Evolutionary conservation across 257 asterid species (phyloP).

Genomic region (Jasminum sambac): DNA sequence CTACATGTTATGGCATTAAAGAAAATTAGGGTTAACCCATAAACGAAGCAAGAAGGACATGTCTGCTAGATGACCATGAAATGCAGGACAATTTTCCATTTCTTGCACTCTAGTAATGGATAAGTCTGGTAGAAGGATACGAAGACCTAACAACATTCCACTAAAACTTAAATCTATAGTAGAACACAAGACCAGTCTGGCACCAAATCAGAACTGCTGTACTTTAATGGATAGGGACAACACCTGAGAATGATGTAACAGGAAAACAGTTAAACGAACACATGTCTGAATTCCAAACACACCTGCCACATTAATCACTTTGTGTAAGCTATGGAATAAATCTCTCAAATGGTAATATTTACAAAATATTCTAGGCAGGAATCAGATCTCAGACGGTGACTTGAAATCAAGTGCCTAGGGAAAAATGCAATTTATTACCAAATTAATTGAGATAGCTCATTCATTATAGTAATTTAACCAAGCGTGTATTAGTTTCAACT

Average conservation of each 20-base stretch:
- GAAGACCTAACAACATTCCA: constrained; percentile 17
- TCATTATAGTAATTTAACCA: constrained; percentile 7
- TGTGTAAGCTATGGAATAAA: neutral
- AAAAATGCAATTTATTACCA: constrained; percentile 1
- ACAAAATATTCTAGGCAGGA: neutral
- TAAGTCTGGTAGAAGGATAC: constrained; percentile 9
- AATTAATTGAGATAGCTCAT: constrained; percentile 13
- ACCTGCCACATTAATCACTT: constrained; percentile 3
- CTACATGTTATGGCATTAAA: constrained; percentile 17
- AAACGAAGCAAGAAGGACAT: constrained; percentile 17
- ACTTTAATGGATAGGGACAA: neutral
- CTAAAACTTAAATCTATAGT: neutral
- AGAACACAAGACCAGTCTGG: constrained; percentile 5
- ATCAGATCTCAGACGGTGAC: neutral
- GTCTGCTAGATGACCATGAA: constrained; percentile 20
- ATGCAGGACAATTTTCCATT: constrained; percentile 7
- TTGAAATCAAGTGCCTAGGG: neutral
- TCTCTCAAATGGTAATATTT: neutral
- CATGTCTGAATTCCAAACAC: neutral
- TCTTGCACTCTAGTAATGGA: constrained; percentile 1
- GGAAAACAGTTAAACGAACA: neutral
- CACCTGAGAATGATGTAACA: neutral
- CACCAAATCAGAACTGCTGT: constrained; percentile 1
- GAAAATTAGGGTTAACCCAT: constrained; percentile 18
- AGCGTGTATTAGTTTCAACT: neutral